Conservation (phyloP, 1,284 basidiomycete species). For the Ustilago nuda region DNA sequence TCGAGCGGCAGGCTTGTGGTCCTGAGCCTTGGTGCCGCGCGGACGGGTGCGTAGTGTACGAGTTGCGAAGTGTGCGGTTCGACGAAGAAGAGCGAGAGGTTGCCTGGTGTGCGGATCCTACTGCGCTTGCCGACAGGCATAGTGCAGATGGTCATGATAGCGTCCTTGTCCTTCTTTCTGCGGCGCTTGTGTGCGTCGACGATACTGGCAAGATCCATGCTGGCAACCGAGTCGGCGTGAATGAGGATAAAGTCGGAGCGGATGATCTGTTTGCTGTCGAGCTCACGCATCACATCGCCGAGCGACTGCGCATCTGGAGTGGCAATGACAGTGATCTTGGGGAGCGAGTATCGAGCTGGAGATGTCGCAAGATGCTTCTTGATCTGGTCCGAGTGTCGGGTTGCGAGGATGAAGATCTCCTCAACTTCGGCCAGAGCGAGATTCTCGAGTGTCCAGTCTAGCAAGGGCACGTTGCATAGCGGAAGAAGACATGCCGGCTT, state of each 20-base stretch:
- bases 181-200: slow-evolving; percentile 89
- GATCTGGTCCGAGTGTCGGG: slow-evolving; percentile 65
- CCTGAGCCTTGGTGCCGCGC: slow-evolving; percentile 58
- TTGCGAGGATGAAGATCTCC: slow-evolving; percentile 91
- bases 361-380: slow-evolving; percentile 76
- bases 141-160: slow-evolving; percentile 82
- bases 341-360: slow-evolving; percentile 62
- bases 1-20: slow-evolving; percentile 64
- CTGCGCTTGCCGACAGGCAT: slow-evolving; percentile 41
- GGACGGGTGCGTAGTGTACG: slow-evolving; percentile 68
- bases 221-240: slow-evolving; percentile 92
- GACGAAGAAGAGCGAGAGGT: slow-evolving; percentile 59
- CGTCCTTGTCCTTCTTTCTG: slow-evolving; percentile 86
- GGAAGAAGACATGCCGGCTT: slow-evolving; percentile 80
- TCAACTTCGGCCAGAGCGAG: slow-evolving; percentile 90
- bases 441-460: slow-evolving; percentile 96
- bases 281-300: slow-evolving; percentile 95
- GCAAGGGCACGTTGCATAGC: slow-evolving; percentile 89
- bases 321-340: slow-evolving; percentile 79
- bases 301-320: slow-evolving; percentile 89
- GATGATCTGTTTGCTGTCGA: slow-evolving; percentile 88
- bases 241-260: slow-evolving; percentile 83
- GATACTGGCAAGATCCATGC: slow-evolving; percentile 87
- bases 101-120: slow-evolving; percentile 50
- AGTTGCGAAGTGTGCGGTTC: slow-evolving; percentile 65